These are phyloP conservation scores for Colletotrichum lindemuthianum DNA, from an alignment of 2,329 filamentous ascomycete genomes.

Conservation along the genomic window DNA sequence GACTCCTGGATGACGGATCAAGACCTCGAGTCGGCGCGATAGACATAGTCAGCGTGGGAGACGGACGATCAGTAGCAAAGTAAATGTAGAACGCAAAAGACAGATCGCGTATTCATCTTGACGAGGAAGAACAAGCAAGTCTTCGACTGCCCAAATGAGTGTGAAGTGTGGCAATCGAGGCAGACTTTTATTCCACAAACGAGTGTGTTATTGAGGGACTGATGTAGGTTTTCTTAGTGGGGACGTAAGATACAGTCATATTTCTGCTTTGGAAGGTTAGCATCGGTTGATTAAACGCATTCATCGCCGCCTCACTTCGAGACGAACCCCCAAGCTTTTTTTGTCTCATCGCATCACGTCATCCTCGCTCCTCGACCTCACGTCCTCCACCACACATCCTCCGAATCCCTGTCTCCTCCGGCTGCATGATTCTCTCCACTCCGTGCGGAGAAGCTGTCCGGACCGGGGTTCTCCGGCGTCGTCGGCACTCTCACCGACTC, in stretches of 20 bases:
- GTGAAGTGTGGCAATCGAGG: no score
- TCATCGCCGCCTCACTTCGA: not conserved
- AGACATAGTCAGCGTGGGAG: not conserved
- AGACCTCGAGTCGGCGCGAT: not conserved
- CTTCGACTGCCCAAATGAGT: no score
- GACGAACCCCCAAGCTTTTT: not conserved
- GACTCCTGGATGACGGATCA: not conserved
- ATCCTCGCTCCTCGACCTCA: conserved; percentile 4
- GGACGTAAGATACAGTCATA: no score
- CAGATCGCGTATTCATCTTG: not conserved
- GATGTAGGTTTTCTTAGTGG: no score
- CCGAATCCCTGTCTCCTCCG: conserved; percentile 8
- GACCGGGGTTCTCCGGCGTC: not conserved
- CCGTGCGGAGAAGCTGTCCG: conserved; percentile 22
- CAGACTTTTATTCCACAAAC: no score
- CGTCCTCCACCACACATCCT: not conserved
- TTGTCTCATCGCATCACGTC: conserved; percentile 8
- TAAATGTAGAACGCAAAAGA: not conserved
- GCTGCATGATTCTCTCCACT: not conserved
- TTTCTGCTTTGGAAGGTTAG: not conserved
- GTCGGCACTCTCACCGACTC: conserved; percentile 30
- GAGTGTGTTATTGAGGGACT: no score
- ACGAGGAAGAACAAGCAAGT: not conserved
- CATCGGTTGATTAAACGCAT: no score
- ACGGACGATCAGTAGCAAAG: not conserved